Evolutionary conservation across 495 filamentous ascomycete genomes (phyloP), one percentile per base, ranked within the genome.

Genomic region (Hyphodiscus hymeniophilus): DNA sequence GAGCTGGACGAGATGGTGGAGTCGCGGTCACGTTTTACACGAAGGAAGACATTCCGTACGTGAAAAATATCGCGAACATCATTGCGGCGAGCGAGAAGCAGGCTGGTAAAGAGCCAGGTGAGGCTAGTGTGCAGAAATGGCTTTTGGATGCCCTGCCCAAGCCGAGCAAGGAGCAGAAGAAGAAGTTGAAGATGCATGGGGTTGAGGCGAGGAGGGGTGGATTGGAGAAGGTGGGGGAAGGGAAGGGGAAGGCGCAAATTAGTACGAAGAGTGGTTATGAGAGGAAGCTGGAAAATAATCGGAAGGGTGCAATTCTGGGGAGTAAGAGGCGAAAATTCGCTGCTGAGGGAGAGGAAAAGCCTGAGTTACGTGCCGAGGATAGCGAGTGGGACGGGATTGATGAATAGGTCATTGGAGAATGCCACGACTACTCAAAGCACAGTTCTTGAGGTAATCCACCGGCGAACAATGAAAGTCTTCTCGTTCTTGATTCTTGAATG

Each of bases 11-110:
- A 41, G 79, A 84, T 58, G 91, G 90, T 22, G 92, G 92, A 18
- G 76, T 94, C n/a, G 89, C 88, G 0, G 82, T 97, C 0, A 97
- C 92, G 0, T 82, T 91, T 49, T 98, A 94, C 57, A 97, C 92
- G 0, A 87, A 92, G 60, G 92, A 94, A 41, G 92, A 98, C 61
- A 81, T 96, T 18, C 81, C 84, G 1, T 87, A 89, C 54, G 76
- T 98, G 15, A 95, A 92, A 70, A 85, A 77, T 49, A 84, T 98
- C 31, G 91, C 89, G 31, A 95, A 95, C 58, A 85, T 96, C 7
- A 95, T 97, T 56, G 75, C 86, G 5, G 76, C 77, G 23, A 86
- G 85, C 55, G 87, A 95, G 68, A 85, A 81, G 65, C 68, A 75
- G 51, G 74, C 71, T 0, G 72, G 72, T 0, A 76, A 70, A 42